Percentiles rank a stretch among this genome's conserved stretches.
These are phyloP conservation scores for Monosiga brevicollis DNA, from an alignment of 78 protist genomes.

Conservation along the genomic window DNA sequence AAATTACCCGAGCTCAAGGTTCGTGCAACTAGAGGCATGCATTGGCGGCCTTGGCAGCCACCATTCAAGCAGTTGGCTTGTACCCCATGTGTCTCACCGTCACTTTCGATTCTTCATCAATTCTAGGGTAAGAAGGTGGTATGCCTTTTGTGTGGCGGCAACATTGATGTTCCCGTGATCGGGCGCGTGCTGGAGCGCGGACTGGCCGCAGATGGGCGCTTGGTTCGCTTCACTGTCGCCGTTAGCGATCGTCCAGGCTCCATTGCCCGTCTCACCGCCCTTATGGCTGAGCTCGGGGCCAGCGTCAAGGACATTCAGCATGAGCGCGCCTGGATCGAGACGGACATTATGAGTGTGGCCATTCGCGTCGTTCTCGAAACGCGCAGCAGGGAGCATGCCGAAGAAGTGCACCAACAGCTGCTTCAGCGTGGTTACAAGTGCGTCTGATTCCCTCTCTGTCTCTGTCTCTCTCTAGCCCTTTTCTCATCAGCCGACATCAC, in stretches of 20 bases:
- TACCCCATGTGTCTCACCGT: too few species aligned
- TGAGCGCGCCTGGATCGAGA: conserved; percentile 56
- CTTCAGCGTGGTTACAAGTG: background rate
- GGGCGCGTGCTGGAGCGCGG: conserved; percentile 56
- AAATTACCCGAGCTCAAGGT: background rate
- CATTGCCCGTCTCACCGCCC: conserved; percentile 10
- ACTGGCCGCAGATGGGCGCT: conserved; percentile 38
- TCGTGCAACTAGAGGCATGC: too few species aligned
- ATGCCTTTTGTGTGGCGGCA: conserved; percentile 65
- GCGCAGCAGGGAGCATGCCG: background rate
- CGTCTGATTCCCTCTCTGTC: background rate
- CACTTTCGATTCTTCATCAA: too few species aligned
- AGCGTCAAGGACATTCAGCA: conserved; percentile 46
- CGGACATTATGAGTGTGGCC: conserved; percentile 1
- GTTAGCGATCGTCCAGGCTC: conserved; percentile 58
- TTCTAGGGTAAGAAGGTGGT: conserved; percentile 28
- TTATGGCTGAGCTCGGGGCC: conserved; percentile 28
- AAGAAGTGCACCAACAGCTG: background rate
- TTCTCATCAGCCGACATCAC: background rate
- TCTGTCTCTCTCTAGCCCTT: background rate
- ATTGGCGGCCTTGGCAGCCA: too few species aligned
- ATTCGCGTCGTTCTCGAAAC: background rate
- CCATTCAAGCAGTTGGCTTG: too few species aligned
- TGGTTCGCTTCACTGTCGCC: conserved; percentile 21
- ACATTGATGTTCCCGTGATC: conserved; percentile 50